Conservation (phyloP, 768 basidiomycete genomes). For the Pisolithus tinctorius region DNA sequence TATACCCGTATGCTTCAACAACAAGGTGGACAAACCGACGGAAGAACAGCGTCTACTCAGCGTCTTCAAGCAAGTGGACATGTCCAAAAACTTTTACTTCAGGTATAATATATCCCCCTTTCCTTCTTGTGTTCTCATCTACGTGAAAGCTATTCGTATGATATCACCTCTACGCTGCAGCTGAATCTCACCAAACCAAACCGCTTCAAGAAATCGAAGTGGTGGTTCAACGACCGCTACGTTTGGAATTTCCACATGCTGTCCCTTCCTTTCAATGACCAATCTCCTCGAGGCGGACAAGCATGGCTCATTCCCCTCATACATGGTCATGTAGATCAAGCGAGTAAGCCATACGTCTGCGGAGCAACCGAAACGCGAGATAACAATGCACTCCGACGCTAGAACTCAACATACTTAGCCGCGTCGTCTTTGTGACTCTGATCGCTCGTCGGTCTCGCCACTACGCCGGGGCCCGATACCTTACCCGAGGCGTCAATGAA, state of each 20-base stretch:
- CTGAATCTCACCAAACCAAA: slow-evolving; percentile 69
- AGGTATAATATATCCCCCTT: slow-evolving; percentile 42
- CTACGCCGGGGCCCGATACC: slow-evolving; percentile 91
- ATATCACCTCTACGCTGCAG: slow-evolving; percentile 93
- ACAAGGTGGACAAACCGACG: slow-evolving; percentile 79
- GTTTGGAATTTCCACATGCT: slow-evolving; percentile 96
- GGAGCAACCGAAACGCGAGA: not conserved
- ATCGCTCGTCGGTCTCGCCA: slow-evolving; percentile 92
- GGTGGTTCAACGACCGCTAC: slow-evolving; percentile 80
- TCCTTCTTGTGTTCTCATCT: not conserved
- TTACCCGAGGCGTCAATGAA: slow-evolving; percentile 92
- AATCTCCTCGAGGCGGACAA: slow-evolving; percentile 39
- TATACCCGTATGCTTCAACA: slow-evolving; percentile 66
- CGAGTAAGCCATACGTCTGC: slow-evolving; percentile 56
- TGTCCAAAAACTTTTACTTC: slow-evolving; percentile 99
- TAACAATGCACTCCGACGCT: not conserved
- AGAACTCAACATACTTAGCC: slow-evolving; percentile 89
- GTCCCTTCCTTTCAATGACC: slow-evolving; percentile 52
- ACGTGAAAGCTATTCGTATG: slow-evolving; percentile 79
- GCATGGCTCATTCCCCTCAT: slow-evolving; percentile 89
- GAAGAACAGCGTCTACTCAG: slow-evolving; percentile 87
- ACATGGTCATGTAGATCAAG: slow-evolving; percentile 97
- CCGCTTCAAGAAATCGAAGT: slow-evolving; percentile 38
- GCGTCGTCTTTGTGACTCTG: slow-evolving; percentile 88
- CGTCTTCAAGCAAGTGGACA: slow-evolving; percentile 93